Conservation (phyloP, 2,329 filamentous ascomycete species). For the Epichloe baconii region DNA sequence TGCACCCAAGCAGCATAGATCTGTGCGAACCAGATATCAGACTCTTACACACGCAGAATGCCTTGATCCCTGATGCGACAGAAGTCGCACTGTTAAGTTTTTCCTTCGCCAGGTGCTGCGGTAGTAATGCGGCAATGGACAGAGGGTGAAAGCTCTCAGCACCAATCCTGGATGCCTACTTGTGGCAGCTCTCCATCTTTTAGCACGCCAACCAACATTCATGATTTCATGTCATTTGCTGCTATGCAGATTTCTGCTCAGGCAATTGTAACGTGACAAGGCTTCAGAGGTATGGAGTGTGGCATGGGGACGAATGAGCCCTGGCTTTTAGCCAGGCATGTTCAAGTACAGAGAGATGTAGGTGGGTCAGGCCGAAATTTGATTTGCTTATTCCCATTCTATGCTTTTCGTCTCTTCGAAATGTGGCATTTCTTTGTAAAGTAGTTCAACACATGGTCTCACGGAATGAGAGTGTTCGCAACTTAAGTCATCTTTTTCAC, state of each 20-base stretch:
- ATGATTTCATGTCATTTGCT: neutral
- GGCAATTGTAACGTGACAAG: neutral
- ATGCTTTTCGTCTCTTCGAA: neutral
- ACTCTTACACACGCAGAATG: neutral
- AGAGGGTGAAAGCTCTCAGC: too few species aligned
- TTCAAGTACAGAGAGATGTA: neutral
- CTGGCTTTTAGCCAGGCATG: neutral
- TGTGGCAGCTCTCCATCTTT: neutral
- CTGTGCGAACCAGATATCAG: neutral
- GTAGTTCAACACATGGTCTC: neutral
- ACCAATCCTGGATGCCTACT: too few species aligned
- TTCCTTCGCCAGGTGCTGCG: too few species aligned
- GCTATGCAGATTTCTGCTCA: neutral
- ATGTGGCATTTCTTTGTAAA: neutral
- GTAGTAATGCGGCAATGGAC: too few species aligned
- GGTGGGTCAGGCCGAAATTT: neutral
- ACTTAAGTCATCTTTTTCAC: neutral
- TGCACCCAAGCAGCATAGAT: slow-evolving; percentile 32
- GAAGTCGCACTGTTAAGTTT: neutral
- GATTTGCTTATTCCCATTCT: neutral
- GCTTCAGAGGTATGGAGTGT: neutral
- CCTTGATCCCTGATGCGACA: neutral
- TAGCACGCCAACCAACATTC: neutral
- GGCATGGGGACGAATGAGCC: neutral
- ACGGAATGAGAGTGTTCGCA: neutral